Evolutionary conservation across 179 eudicot species (phyloP), one percentile per base, ranked within the genome.

Genomic region (Sideroxylon spinosum): DNA sequence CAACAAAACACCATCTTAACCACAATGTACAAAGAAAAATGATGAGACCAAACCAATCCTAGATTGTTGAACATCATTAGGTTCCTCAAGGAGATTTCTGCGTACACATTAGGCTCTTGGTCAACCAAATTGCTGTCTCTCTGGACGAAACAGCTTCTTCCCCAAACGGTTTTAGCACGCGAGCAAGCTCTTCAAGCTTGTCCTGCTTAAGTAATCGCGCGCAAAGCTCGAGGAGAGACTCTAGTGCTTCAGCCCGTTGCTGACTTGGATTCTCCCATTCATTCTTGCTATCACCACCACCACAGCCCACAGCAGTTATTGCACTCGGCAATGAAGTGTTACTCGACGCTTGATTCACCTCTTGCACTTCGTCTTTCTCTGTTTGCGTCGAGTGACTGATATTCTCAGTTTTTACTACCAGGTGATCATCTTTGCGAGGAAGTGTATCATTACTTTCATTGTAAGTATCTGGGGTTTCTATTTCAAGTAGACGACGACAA

Each of bases 91-190:
- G 57, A 10, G 85, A 78, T 79, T 92, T 88, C 20, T 91, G 91
- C 48, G 94, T 90, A 68, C 87, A 92, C 84, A 95, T 90, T 56
- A 93, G 85, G 87, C 98, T 95, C 85, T 95, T 93, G 3, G 99
- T 93, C 82, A 95, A 73, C 99, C 99, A 95, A 71, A 95, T 95
- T 32, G 99, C 98, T 56, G 99, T 95, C 85, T 95, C 99, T 49
- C 99, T 86, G 16, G 98, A 95, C 3, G 99, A 95, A 14, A 93
- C 95, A 7, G 84, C 76, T 68, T 95, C 99, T 78, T 93, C 98
- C 55, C 99, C 98, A 57, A 95, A 95, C 7, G 99, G 98, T 80
- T 90, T 90, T 25, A 95, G 81, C 78, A 95, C 90, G 17, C 95
- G 92, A 9, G 88, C 84, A 48, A 95, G 95, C 84, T 95, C 99